Base-by-base conservation (phyloP, 2,329 filamentous ascomycete species). In the Paracoccidioides lutzii region DNA sequence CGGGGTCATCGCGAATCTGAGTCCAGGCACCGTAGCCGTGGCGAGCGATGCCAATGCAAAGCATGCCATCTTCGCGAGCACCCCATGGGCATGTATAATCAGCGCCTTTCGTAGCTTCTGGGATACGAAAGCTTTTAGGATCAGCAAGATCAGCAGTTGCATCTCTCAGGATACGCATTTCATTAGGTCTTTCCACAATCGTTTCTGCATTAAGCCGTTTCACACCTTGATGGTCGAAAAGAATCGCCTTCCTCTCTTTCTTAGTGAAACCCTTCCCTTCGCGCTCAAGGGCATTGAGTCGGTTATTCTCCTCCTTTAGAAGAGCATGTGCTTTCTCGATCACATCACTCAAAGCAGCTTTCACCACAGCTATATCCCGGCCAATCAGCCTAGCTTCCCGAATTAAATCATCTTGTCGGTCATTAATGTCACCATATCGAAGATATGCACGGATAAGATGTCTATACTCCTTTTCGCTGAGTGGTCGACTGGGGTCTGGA, bases 121-220 rank as follows among this genome's bases (percentile, higher is more conserved):
- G 82, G 35, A 98, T 81, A 28, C 90, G 85, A 73, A 96, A 98
- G 48, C 81, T 85, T 63, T 78, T 82, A 73, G 83, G 87, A 64
- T 96, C 88, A 22, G 82, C 67, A 28, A 73, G 69, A 38, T 73
- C 69, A 9, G 81, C 79, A 38, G 91, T 83, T 12, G 88, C 83
- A 59, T 88, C 81, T 58, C 84, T 86, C 41, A 98, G 77, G 62
- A 96, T 82, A 57, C 84, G 85, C 77, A 97, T 85, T 66, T 97
- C 91, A 49, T 85, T 81, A 0, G 93, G 91, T 7, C 94, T 85
- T 63, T 97, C 91, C 9, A 95, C 82, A 55, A 96, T 87, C 0
- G 93, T 97, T 71, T 95, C 90, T 0, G 93, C 93, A 66, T 98
- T 98, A 65, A 96, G 81, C 64, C 95, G 90, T 71, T 95, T 95